phyloP scores from a whole-genome alignment of 129 eudicot species.

The carrot (Daucus carota) region DNA sequence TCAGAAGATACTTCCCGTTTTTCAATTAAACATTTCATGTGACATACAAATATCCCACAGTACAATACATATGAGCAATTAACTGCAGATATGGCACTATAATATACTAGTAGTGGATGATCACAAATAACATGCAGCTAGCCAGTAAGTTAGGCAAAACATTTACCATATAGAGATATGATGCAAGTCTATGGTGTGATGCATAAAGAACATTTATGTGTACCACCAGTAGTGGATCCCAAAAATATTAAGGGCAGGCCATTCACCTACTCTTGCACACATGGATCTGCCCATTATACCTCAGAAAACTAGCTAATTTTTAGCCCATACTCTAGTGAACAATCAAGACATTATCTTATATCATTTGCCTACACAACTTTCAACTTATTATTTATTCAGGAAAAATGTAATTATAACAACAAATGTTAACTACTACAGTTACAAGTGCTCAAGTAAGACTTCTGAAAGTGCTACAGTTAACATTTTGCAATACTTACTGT shows the following conservation, averaged over 20 bases:
- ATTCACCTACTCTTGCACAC: neutral
- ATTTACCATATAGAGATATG: neutral
- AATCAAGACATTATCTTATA: neutral
- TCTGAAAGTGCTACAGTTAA: neutral
- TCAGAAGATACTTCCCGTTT: neutral
- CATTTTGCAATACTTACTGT: conserved; percentile 44
- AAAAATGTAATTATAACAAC: neutral
- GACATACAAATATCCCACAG: neutral
- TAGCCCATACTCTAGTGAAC: neutral
- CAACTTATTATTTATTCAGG: neutral
- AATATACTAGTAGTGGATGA: neutral
- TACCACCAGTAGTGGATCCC: neutral
- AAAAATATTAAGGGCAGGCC: neutral
- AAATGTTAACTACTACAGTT: too few relatives aligned
- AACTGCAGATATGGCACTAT: neutral
- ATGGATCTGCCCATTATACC: neutral
- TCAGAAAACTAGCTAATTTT: neutral
- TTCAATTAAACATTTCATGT: neutral
- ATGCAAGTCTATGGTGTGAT: neutral
- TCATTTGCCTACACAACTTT: neutral
- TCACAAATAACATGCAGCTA: neutral
- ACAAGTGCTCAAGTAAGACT: neutral
- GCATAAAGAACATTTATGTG: neutral
- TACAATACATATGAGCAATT: neutral
- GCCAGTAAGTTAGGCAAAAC: neutral